A percentile compares a stretch with the other conserved stretches of the same genome.
phyloP scores from a whole-genome alignment of 495 filamentous ascomycete genomes.

The Lentithecium fluviatile region DNA sequence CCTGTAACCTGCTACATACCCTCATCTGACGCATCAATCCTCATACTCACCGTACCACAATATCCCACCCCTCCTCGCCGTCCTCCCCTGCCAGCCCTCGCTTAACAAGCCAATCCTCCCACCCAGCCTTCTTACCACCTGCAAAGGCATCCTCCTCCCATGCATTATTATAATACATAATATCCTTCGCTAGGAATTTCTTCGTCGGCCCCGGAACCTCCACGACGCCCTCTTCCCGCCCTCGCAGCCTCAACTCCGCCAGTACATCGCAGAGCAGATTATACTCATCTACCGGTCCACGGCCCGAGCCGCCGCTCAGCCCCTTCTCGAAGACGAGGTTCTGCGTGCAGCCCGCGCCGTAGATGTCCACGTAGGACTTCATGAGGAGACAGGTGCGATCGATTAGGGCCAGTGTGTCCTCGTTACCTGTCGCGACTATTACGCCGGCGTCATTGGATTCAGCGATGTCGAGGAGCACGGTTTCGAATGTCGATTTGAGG shows the following conservation, averaged over 20 bases:
- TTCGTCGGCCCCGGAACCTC: slow-evolving; percentile 8
- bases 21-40: no score
- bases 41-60: not conserved
- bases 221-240: not conserved
- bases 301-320: not conserved
- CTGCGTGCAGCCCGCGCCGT: slow-evolving; percentile 5
- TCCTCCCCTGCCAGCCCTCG: not conserved
- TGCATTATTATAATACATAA: slow-evolving; percentile 22
- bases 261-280: slow-evolving; percentile 12
- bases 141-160: slow-evolving; percentile 22
- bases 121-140: not conserved
- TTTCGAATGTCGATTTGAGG: slow-evolving; percentile 11
- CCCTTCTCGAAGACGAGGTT: slow-evolving; percentile 8
- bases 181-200: slow-evolving; percentile 25
- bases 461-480: slow-evolving; percentile 10
- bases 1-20: no score
- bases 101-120: slow-evolving; percentile 17
- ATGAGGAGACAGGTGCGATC: slow-evolving; percentile 16
- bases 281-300: slow-evolving; percentile 15
- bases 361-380: slow-evolving; percentile 19
- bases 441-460: slow-evolving; percentile 4
- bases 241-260: not conserved
- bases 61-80: not conserved
- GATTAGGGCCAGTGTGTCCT: slow-evolving; percentile 4
- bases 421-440: not conserved